Base-by-base conservation (phyloP, 306 rosid species). In the Cicer pinnatifidum region DNA sequence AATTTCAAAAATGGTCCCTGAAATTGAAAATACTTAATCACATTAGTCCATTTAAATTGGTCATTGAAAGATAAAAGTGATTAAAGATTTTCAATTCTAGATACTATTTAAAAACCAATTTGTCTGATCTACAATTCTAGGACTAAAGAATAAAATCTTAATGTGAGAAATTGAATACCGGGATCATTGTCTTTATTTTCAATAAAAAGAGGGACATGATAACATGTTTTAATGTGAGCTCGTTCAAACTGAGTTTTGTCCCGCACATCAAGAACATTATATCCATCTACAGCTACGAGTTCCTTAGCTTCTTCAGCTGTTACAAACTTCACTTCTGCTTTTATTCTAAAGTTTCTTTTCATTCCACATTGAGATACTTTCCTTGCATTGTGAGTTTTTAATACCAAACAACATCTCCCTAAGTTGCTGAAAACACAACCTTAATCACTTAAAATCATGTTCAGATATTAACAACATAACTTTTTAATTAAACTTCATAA, bases 191-290 rank as follows among this genome's bases (percentile, higher is more conserved):
- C 97, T 82, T 82, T 38, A 72, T 94, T 94, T 84, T 80, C 94
- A 71, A 94, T 61, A 78, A 94, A 94, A 62, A 94, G 94, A 54
- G 98, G 98, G 8, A 88, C 95, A 78, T 94, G 97, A 69, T 68
- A 79, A 80, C 92, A 87, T 16, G 96, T 88, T 80, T 91, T 89
- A 60, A 94, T 88, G 65, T 84, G 98, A 76, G 98, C 97, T 80
- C 97, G 70, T 48, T 87, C 86, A 57, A 77, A 91, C 64, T 91
- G 98, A 61, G 81, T 61, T 76, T 64, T 89, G 79, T 94, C 98
- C 63, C 98, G 63, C 53, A 94, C 95, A 81, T 94, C 98, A 41
- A 94, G 82, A 73, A 91, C 80, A 8, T 85, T 70, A 40, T 84
- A 94, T 78, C 91, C 98, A 7, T 88, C 92, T 9, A 9, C 85